Evolutionary conservation across 768 basidiomycete genomes (phyloP), one percentile per base, ranked within the genome.

Genomic region (Lactarius evosmus): DNA sequence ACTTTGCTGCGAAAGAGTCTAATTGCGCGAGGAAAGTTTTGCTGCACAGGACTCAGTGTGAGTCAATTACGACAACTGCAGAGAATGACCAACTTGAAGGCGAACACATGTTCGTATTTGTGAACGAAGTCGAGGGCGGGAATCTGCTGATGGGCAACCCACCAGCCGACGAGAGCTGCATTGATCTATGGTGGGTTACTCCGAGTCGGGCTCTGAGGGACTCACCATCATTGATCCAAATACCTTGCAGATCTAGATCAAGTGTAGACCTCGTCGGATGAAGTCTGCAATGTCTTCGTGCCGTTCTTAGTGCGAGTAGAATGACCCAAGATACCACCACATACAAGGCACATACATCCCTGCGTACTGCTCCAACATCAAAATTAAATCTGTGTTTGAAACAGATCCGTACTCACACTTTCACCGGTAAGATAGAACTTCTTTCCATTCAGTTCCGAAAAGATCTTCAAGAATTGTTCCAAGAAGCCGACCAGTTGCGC

Each of bases 51-150:
- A 9, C 8, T 60, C 33, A n/a, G 50, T 6, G 7, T 22, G 4
- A 1, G 41, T 41, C 5, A 0, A 14, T 16, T 34, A 58, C 51
- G 25, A 41, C 25, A 33, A 36, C 27, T n/a, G 5, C 2, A 14
- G 11, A 58, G 29, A 33, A 36, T 46, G 7, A 69, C 84, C 32
- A 65, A 89, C 88, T 89, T 88, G 75, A 92, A 80, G 0, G 87
- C 77, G 70, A 92, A 91, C 14, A 91, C 82, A 64, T 83, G 77
- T 67, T 84, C 73, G 61, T 86, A 89, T 74, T 87, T 86, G 72
- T 89, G 82, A 6, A 91, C 89, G 64, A 91, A 91, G 62, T 80
- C 76, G 30, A 90, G 85, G 0, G 87, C 88, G 1, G 89, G 87
- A 52, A 91, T 87, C 72, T 91, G 77, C 58, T 79, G 74, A 71